These are phyloP conservation scores for Rhexocercosporidium sp. DNA, from an alignment of 2,329 filamentous ascomycete species.

Conservation along the genomic window DNA sequence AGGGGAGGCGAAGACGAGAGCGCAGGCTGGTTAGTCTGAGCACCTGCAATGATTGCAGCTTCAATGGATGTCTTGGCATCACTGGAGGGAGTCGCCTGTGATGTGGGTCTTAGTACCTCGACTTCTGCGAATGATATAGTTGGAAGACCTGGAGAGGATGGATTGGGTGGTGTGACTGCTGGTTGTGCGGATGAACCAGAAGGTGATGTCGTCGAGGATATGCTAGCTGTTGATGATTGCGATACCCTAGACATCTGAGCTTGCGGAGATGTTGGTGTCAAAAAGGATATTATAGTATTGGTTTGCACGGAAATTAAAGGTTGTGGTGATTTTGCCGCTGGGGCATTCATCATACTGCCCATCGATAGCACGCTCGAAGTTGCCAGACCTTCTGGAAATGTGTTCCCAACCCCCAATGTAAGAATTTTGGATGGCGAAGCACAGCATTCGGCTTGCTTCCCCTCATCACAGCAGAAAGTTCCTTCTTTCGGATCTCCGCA, in stretches of 20 bases:
- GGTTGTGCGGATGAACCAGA: not conserved
- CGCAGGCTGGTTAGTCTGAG: not conserved
- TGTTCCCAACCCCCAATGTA: conserved; percentile 15
- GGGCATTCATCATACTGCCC: conserved; percentile 2
- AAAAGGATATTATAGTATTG: not conserved
- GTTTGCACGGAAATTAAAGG: not conserved
- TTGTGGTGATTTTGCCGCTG: not conserved
- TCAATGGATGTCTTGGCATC: not conserved
- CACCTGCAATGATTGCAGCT: not conserved
- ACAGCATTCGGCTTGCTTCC: conserved; percentile 24
- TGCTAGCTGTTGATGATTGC: not conserved
- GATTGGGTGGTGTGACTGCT: not conserved
- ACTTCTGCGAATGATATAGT: not conserved
- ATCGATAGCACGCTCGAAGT: not conserved
- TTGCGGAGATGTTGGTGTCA: not conserved
- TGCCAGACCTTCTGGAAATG: conserved; percentile 16
- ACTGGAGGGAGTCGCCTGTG: not conserved
- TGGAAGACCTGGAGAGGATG: not conserved
- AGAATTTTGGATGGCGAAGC: conserved; percentile 19
- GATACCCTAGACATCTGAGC: not conserved
- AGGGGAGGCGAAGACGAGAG: not conserved
- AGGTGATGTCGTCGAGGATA: not conserved
- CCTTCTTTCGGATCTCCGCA: conserved; percentile 24
- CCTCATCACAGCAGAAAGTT: conserved; percentile 30
- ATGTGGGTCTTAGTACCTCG: not conserved